These are phyloP conservation scores for Gentiana straminea DNA, from an alignment of 257 asterid genomes.

Conservation along the genomic window DNA sequence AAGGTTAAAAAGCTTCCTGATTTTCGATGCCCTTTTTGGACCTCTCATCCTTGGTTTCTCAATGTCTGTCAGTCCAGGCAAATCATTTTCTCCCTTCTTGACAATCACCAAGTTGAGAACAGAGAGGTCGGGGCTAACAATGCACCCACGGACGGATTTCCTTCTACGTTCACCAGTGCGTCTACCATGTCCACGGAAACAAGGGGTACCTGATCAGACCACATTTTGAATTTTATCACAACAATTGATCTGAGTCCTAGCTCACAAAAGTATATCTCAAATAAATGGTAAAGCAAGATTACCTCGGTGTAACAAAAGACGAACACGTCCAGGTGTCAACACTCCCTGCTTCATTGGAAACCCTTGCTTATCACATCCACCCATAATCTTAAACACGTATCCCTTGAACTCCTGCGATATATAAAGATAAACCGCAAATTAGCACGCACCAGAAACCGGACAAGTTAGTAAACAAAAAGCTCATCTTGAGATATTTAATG, in stretches of 20 bases:
- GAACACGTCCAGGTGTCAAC: conserved; percentile 41
- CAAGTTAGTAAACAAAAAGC: too few species aligned
- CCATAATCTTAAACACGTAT: conserved; percentile 49
- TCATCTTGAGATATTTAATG: too few species aligned
- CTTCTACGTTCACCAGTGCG: conserved; percentile 68
- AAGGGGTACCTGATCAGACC: conserved; percentile 41
- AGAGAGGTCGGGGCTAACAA: conserved; percentile 66
- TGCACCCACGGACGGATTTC: conserved; percentile 85
- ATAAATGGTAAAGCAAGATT: background rate
- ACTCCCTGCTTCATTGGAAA: conserved; percentile 62
- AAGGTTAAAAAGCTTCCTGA: conserved; percentile 67
- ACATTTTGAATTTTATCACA: background rate
- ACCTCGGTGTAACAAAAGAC: conserved; percentile 40
- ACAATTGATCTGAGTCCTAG: background rate
- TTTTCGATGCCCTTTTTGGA: conserved; percentile 78
- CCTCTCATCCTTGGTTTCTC: conserved; percentile 90
- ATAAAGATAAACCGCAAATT: background rate
- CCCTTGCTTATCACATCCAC: conserved; percentile 55
- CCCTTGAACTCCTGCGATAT: conserved; percentile 37
- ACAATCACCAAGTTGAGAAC: conserved; percentile 67
- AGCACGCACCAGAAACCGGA: too few species aligned
- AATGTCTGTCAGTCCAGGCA: conserved; percentile 65
- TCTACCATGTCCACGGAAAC: conserved; percentile 73
- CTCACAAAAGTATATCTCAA: background rate
- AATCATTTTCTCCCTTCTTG: conserved; percentile 62